Percentiles rank a stretch among this genome's conserved stretches.
Conservation (phyloP, 2,329 filamentous ascomycete genomes). For the Colletotrichum navitas region DNA sequence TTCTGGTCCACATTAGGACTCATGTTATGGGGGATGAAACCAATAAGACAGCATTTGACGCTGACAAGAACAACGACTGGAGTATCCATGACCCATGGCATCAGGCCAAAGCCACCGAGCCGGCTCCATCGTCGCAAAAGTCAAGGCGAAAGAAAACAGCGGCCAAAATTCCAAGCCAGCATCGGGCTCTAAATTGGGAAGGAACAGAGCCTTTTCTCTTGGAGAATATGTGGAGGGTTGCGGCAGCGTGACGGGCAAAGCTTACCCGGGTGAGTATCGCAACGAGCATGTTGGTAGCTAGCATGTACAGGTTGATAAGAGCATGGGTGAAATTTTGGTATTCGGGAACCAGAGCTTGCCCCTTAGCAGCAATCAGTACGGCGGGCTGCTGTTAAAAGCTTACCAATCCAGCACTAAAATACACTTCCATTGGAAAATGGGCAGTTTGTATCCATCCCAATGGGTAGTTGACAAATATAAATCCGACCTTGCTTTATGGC, state of each 20-base stretch:
- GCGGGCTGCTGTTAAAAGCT: not conserved
- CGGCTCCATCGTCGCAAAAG: not conserved
- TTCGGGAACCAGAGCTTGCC: not conserved
- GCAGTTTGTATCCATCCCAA: not conserved
- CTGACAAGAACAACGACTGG: not conserved
- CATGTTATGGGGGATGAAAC: no score
- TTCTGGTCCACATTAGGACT: not conserved
- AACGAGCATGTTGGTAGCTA: not conserved
- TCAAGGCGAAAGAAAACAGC: not conserved
- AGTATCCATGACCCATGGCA: not conserved
- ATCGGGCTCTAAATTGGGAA: not conserved
- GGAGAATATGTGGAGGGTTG: not conserved
- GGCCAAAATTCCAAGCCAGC: not conserved
- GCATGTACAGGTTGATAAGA: not conserved
- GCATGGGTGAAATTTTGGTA: not conserved
- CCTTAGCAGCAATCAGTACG: not conserved
- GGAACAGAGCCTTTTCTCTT: not conserved
- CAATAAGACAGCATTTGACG: not conserved
- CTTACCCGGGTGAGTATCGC: not conserved
- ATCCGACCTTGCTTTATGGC: not conserved
- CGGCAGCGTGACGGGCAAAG: not conserved
- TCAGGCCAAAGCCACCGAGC: not conserved
- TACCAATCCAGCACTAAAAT: slow-evolving; percentile 13
- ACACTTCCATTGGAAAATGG: not conserved
- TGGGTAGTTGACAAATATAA: not conserved